phyloP scores from a whole-genome alignment of 177 flowering plant species.

The Tripterygium wilfordii region DNA sequence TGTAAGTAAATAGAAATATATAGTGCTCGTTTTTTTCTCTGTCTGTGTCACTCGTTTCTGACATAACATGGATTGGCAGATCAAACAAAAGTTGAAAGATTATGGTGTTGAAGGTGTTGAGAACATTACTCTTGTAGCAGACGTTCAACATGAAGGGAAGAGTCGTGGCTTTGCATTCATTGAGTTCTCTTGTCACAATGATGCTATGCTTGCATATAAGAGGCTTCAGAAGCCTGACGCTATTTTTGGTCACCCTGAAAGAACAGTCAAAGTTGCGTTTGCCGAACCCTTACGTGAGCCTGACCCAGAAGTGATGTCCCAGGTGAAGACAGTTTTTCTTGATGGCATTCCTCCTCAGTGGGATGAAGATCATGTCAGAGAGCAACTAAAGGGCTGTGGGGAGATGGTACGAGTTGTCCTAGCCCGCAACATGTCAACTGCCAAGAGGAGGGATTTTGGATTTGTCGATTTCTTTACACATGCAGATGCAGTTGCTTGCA shows the following conservation, averaged over 20 bases:
- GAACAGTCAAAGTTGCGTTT: conserved; percentile 82
- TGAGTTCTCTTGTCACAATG: conserved; percentile 61
- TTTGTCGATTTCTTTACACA: conserved; percentile 70
- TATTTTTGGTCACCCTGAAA: conserved; percentile 70
- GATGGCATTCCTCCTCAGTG: conserved; percentile 75
- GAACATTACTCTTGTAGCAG: conserved; percentile 56
- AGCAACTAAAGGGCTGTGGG: conserved; percentile 55
- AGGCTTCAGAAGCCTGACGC: conserved; percentile 77
- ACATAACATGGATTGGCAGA: conserved; percentile 28
- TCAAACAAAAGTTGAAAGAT: conserved; percentile 63
- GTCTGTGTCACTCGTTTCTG: conserved; percentile 7
- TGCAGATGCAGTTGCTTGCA: conserved; percentile 66
- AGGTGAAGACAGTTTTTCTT: conserved; percentile 73
- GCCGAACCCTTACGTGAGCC: conserved; percentile 83
- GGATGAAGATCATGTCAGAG: conserved; percentile 67
- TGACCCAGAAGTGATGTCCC: conserved; percentile 73
- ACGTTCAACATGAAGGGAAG: conserved; percentile 59
- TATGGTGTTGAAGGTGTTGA: conserved; percentile 65
- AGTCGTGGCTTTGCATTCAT: conserved; percentile 81
- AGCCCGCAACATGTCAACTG: conserved; percentile 77
- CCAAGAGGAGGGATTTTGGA: conserved; percentile 83
- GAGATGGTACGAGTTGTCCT: conserved; percentile 52
- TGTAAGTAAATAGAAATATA: conserved; percentile 27
- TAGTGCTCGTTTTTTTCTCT: not conserved
- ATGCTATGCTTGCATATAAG: conserved; percentile 61